phyloP scores from a whole-genome alignment of 108 stramenopile species.

The Seminavis robusta region DNA sequence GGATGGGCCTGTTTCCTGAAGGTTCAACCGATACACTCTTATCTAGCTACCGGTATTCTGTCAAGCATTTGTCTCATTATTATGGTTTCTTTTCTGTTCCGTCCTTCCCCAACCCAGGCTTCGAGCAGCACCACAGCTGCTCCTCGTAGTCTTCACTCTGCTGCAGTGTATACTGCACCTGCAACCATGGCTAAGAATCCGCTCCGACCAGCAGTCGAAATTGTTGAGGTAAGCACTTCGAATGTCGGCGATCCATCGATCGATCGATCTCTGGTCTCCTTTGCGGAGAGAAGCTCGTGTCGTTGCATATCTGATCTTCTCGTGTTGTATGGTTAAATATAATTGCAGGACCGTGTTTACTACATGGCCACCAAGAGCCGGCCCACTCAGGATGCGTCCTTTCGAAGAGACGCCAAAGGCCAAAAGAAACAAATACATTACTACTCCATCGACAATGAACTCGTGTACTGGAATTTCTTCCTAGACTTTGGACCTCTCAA shows the following conservation, averaged over 20 bases:
- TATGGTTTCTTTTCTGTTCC: no score
- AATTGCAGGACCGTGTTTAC: constrained; percentile 41
- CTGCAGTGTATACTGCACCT: no score
- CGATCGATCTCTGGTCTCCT: no score
- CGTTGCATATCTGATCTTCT: constrained; percentile 2
- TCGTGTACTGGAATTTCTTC: constrained; percentile 99
- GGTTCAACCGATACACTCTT: no score
- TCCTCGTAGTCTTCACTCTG: no score
- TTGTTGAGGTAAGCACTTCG: constrained; percentile 25
- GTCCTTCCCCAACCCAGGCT: no score
- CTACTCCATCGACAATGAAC: constrained; percentile 89
- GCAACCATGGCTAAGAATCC: constrained; percentile 52
- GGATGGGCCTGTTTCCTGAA: no score
- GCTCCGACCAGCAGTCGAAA: constrained; percentile 42
- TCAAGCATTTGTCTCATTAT: no score
- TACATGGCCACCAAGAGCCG: constrained; percentile 35
- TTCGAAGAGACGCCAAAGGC: constrained; percentile 3
- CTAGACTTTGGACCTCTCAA: constrained; percentile 99
- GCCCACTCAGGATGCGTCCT: constrained; percentile 1
- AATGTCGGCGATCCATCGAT: no score
- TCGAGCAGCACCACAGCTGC: no score
- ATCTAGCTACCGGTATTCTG: no score
- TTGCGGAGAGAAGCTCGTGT: no score
- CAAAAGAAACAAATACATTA: constrained; percentile 53
- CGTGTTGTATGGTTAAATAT: not conserved